Percentiles rank a stretch among this genome's conserved stretches.
Conservation (phyloP, 164 flowering plant genomes). For the Nelumbo lutea region DNA sequence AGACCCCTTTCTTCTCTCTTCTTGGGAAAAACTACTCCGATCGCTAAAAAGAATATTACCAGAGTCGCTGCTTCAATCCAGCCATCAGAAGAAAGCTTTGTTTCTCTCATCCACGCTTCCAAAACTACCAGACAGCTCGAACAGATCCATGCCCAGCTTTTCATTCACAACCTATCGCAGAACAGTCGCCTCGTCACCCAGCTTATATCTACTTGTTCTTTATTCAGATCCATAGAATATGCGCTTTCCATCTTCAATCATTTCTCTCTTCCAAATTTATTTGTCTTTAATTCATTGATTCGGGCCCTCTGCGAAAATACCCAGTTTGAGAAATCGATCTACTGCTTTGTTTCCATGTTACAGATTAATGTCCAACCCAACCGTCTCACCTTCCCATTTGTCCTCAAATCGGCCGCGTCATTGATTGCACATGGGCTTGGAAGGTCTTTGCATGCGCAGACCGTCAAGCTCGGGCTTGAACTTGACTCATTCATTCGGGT, state of each 20-base stretch:
- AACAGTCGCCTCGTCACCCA: constrained; percentile 32
- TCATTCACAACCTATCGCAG: constrained; percentile 21
- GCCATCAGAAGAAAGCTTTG: constrained; percentile 5
- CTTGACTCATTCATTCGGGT: constrained; percentile 40
- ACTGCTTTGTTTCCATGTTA: constrained; percentile 31
- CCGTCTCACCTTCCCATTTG: constrained; percentile 43
- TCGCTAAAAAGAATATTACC: neutral
- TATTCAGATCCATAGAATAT: constrained; percentile 25
- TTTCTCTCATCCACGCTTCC: constrained; percentile 18
- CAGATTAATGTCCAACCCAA: constrained; percentile 27
- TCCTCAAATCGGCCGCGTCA: constrained; percentile 32
- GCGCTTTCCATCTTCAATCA: constrained; percentile 29
- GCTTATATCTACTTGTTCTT: constrained; percentile 34
- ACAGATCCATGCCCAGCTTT: constrained; percentile 45
- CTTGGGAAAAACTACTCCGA: neutral
- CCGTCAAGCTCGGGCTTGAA: constrained; percentile 35
- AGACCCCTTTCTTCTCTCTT: no score
- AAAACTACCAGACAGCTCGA: constrained; percentile 26
- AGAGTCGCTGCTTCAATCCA: no score
- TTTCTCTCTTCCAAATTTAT: constrained; percentile 20
- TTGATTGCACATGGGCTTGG: constrained; percentile 24
- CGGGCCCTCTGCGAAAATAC: constrained; percentile 35
- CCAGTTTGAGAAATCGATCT: constrained; percentile 20
- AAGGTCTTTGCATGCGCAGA: constrained; percentile 24
- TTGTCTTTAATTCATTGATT: constrained; percentile 41